Base-by-base conservation (phyloP, 306 rosid species). In the Prunus davidiana region DNA sequence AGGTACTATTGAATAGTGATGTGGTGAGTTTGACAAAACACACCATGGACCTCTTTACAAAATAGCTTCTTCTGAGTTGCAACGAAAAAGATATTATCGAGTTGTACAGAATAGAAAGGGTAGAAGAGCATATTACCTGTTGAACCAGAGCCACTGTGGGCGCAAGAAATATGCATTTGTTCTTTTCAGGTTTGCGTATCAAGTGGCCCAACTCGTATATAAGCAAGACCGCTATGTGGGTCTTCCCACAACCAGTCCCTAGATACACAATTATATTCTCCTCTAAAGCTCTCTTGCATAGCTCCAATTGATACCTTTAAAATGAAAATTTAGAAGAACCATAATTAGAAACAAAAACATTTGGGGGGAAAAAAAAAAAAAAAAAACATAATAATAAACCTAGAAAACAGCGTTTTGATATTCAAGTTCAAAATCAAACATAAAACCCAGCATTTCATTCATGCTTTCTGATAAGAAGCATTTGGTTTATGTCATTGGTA, bases 171-270 rank as follows among this genome's bases (percentile, higher is more conserved):
- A 94, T 85, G 50, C 97, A 92, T 63, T 89, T 20, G 57, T 81
- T 69, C 83, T 88, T 86, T 87, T 84, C 85, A 41, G 98, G 93
- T 81, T 83, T 90, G 81, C 76, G 65, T 45, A 94, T 89, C 86
- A 92, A 86, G 80, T 89, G 87, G 2, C 95, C 58, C 84, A 92
- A 70, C 84, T 87, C 97, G 51, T 89, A 81, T 27, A 94, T 89
- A 62, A 94, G 93, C 83, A 94, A 84, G 75, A 92, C 90, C 18
- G 98, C 92, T 45, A 94, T 92, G 88, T 88, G 98, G 60, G 98
- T 94, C 88, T 94, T 94, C 71, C 98, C 98, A 80, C 91, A 89
- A 70, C 98, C 98, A 28, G 98, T 94, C 76, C 91, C 98, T 78
- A 94, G 77, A 83, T 89, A 94, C 65, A 94, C 97, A 73, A 94